phyloP scores from a whole-genome alignment of 2,329 filamentous ascomycete genomes.

The Bisporella sp. region DNA sequence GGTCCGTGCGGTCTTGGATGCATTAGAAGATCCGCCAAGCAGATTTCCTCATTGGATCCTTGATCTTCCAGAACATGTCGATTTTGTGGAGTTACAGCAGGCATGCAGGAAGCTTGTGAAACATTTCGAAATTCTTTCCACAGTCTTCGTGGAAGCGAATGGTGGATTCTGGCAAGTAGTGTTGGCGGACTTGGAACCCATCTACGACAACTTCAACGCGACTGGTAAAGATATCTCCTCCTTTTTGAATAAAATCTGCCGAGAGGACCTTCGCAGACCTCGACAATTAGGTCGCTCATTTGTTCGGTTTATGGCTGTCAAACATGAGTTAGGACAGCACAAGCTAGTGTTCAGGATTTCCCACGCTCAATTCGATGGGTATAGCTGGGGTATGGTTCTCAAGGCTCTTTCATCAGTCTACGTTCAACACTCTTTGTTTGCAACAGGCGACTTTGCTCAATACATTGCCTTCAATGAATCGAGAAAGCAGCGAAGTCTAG shows the following conservation, averaged over 20 bases:
- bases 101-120: slow-evolving; percentile 22
- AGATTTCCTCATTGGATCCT: slow-evolving; percentile 31
- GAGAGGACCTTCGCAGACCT: not conserved
- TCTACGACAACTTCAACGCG: not conserved
- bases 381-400: too few relatives aligned
- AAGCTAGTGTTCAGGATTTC: too few relatives aligned
- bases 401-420: too few relatives aligned
- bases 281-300: not conserved
- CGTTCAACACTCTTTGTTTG: too few relatives aligned
- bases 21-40: slow-evolving; percentile 23
- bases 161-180: not conserved
- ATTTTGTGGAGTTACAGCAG: slow-evolving; percentile 15
- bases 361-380: too few relatives aligned
- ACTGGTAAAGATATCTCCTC: not conserved
- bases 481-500: too few relatives aligned
- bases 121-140: slow-evolving; percentile 29
- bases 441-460: too few relatives aligned
- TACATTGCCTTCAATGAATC: too few relatives aligned
- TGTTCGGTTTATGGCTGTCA: not conserved
- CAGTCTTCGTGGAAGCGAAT: slow-evolving; percentile 21
- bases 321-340: not conserved
- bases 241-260: not conserved
- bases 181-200: not conserved
- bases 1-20: slow-evolving; percentile 32
- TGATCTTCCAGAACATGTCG: slow-evolving; percentile 23